Conservation (phyloP, 140 eudicot genomes). For the Ambrosia hybrid region DNA sequence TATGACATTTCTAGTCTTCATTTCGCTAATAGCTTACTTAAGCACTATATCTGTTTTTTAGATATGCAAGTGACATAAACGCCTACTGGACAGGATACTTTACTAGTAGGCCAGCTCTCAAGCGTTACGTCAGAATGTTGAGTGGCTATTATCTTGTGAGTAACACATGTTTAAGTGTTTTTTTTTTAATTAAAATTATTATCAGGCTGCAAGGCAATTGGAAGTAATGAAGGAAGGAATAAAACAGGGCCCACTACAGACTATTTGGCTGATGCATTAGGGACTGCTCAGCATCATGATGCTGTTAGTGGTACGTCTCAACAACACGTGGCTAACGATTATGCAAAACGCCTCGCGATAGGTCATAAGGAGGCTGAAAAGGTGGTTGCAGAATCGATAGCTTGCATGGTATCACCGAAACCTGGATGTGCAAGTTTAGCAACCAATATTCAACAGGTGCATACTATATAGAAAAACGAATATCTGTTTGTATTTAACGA, state of each 20-base stretch:
- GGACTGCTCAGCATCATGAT: slow-evolving; percentile 92
- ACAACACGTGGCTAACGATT: slow-evolving; percentile 95
- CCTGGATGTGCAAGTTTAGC: slow-evolving; percentile 34
- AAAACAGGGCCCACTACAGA: slow-evolving; percentile 65
- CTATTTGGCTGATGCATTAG: slow-evolving; percentile 78
- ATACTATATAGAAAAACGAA: not conserved
- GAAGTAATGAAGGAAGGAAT: slow-evolving; percentile 70
- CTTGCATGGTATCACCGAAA: slow-evolving; percentile 54
- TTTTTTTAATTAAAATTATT: not conserved
- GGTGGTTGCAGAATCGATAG: slow-evolving; percentile 69
- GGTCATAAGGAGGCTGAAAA: slow-evolving; percentile 85
- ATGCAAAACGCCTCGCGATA: slow-evolving; percentile 74
- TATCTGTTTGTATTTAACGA: not conserved
- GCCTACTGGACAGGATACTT: slow-evolving; percentile 42
- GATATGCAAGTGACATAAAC: slow-evolving; percentile 78
- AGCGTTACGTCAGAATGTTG: slow-evolving; percentile 76
- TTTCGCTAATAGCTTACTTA: not conserved
- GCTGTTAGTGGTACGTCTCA: slow-evolving; percentile 80
- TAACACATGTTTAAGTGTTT: not conserved
- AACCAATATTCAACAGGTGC: slow-evolving; percentile 57
- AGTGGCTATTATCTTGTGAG: slow-evolving; percentile 88
- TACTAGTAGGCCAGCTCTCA: slow-evolving; percentile 80
- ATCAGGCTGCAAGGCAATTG: slow-evolving; percentile 91
- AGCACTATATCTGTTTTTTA: slow-evolving; percentile 27
- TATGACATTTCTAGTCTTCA: not conserved